phyloP scores from a whole-genome alignment of 768 basidiomycete genomes.

The Ramaria rubella region DNA sequence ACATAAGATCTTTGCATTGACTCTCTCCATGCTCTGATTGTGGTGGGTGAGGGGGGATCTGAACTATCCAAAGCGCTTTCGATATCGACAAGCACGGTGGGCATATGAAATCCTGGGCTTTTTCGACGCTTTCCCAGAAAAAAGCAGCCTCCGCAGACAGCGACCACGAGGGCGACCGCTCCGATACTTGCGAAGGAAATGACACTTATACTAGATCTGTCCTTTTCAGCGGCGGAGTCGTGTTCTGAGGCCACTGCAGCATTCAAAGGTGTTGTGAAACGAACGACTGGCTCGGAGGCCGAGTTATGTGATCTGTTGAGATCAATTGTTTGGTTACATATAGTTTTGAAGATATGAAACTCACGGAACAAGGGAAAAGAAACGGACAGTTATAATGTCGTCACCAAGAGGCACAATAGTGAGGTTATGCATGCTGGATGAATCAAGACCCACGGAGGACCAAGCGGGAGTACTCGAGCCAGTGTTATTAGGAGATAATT shows the following conservation, averaged over 20 bases:
- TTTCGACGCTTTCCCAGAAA: neutral
- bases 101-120: slow-evolving; percentile 9
- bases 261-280: neutral
- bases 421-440: neutral
- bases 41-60: neutral
- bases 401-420: neutral
- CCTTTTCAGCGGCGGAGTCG: neutral
- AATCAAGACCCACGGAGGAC: neutral
- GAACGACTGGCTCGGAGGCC: neutral
- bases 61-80: neutral
- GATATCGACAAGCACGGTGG: slow-evolving; percentile 4
- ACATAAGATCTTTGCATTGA: neutral
- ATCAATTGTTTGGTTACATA: neutral
- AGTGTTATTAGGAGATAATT: neutral
- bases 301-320: neutral
- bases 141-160: slow-evolving; percentile 4
- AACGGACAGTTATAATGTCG: neutral
- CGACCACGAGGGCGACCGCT: slow-evolving; percentile 2
- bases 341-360: neutral
- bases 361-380: neutral
- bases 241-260: neutral
- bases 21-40: slow-evolving; percentile 1
- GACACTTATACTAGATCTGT: neutral
- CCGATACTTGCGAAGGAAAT: slow-evolving; percentile 8
- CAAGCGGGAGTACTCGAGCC: neutral